Evolutionary conservation across 2,329 filamentous ascomycete species (phyloP), one percentile per base, ranked within the genome.

Genomic region (Pseudofabraea citricarpa): DNA sequence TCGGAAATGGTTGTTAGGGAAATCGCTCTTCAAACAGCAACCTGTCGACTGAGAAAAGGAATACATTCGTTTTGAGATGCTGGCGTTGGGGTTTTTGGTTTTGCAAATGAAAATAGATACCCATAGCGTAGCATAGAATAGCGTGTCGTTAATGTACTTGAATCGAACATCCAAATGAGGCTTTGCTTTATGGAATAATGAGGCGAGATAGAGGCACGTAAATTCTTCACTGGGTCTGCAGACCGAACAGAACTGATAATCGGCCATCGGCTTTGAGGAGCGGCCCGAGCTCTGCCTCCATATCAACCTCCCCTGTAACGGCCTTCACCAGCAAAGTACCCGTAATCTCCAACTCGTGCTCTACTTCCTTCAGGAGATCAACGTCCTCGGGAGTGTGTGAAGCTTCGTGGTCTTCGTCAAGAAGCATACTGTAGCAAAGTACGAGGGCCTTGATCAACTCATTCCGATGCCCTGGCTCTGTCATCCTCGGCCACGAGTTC

Each of bases 11-110:
- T 72, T 98, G 59, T 78, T 83, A 49, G 91, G 91, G 15, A 97
- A 96, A 71, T 95, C 89, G 57, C 76, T 97, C 57, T 97, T 97
- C 64, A 97, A 97, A 67, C 90, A 96, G 72, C 81, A 84, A 64
- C 80, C 83, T 36, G 72, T 74, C 51, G 72, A 74, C 58, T 62
- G 24, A 47, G 18, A 1, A 22, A 9, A 24, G 24, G 35, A 10
- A 79, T 41, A 76, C 78, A 50, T 78, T 67, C 67, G 54, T 46
- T 36, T 57, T 59, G 43, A 42, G 27, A 31, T 31, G 13, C 16
- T 9, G 27, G 27, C 27, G 27, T 31, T 31, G 27, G 16, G 16
- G 27, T 31, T 9, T 31, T 31, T n/a, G n/a, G n/a, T n/a, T 15
- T 31, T 31, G 27, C 27, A 15, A 4, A 31, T 31, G 27, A 31